Evolutionary conservation across 805 yeast species (phyloP).

Genomic region (Myxozyma monticola): DNA sequence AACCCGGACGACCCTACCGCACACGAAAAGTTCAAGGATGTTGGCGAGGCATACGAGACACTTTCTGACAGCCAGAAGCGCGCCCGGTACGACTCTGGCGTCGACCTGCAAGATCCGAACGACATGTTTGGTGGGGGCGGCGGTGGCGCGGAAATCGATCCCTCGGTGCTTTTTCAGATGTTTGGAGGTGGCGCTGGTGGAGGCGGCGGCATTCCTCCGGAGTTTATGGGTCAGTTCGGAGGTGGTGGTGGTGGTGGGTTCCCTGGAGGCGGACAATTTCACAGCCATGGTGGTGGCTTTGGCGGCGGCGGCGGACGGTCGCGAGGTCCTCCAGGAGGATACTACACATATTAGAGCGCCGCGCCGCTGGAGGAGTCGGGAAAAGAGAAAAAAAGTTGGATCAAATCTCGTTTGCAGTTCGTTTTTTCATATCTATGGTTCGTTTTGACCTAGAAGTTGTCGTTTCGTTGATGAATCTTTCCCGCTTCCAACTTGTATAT

Average conservation of each 20-base stretch:
- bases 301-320: constrained; percentile 24
- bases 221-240: constrained; percentile 27
- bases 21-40: constrained; percentile 93
- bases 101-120: constrained; percentile 59
- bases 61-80: constrained; percentile 86
- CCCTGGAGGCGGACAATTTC: constrained; percentile 17
- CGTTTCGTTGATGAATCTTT: neutral
- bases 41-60: constrained; percentile 83
- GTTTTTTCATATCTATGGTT: neutral
- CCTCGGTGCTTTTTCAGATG: constrained; percentile 42
- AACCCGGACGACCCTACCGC: constrained; percentile 78
- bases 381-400: neutral
- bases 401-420: neutral
- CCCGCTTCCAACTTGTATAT: neutral
- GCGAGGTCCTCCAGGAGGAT: constrained; percentile 23
- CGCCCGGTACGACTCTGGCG: constrained; percentile 83
- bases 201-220: constrained; percentile 22
- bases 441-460: neutral
- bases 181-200: constrained; percentile 40
- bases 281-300: constrained; percentile 28
- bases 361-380: neutral
- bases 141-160: constrained; percentile 47
- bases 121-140: constrained; percentile 60
- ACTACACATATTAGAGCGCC: constrained; percentile 13
- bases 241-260: constrained; percentile 28